Base-by-base conservation (phyloP, 1,139 yeast species). In the Meyerozyma guilliermondii region DNA sequence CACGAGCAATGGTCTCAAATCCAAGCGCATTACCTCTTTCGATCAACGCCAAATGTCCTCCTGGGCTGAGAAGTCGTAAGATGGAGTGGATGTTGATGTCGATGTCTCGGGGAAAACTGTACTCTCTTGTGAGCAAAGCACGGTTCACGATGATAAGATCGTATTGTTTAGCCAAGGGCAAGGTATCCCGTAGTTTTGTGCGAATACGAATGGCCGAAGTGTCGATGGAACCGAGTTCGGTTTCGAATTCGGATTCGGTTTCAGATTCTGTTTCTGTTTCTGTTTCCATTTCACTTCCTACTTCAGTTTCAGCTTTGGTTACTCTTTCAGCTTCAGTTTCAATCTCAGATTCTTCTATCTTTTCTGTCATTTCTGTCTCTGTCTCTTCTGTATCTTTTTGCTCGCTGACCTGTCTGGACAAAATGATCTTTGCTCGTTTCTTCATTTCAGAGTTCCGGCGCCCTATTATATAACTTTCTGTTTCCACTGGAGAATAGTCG, bases 1-100 rank as follows among this genome's bases (percentile, higher is more conserved):
- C 97, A 44, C 96, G 74, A 0, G 96, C 95, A 46, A 89, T 76
- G 5, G 82, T 74, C 62, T 92, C 98, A 57, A 88, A 88, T 0
- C 98, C 98, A 30, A 82, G 62, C 0, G 97, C 87, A 44, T 86
- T 87, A 2, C 98, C 98, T 50, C 97, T 74, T 64, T 92, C 98
- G 3, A 91, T 67, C 7, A 92, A 62, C 1, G 88, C 81, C 16
- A 91, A 62, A 46, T 83, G 82, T 0, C 98, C 98, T 11, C 79
- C 79, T 0, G 96, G 96, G 10, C 79, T 74, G 38, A 89, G 64
- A 24, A 86, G 63, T 16, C 74, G 69, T 27, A 88, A 67, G 36
- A 85, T 68, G 50, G 75, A 73, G 45, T 81, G 78, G n/a, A 87
- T 56, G 46, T 77, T 83, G 24, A 74, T 73, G 58, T 88, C 97